phyloP scores from a whole-genome alignment of 1,284 basidiomycete genomes.

The Sphaerobolus stellatus region DNA sequence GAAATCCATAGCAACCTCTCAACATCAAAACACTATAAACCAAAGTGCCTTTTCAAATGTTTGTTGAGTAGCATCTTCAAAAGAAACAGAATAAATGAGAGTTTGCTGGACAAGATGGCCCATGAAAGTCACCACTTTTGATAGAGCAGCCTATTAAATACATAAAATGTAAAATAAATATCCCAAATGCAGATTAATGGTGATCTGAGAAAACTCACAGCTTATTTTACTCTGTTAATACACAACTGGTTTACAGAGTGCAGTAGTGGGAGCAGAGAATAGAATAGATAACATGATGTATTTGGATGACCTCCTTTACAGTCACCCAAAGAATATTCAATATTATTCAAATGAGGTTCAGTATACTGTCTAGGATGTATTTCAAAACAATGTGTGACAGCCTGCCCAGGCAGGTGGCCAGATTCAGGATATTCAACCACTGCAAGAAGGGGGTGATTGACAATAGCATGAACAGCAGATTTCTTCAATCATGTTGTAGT shows the following conservation, averaged over 20 bases:
- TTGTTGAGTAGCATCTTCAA: slow-evolving; percentile 14
- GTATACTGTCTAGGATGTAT: not conserved
- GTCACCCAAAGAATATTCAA: not conserved
- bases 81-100: not conserved
- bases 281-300: not conserved
- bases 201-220: not conserved
- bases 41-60: slow-evolving; percentile 21
- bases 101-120: not conserved
- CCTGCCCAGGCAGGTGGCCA: not conserved
- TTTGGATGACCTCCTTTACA: not conserved
- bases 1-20: not conserved
- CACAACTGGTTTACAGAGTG: not conserved
- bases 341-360: not conserved
- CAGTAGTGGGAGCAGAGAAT: not conserved
- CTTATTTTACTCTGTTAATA: not conserved
- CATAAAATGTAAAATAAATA: not conserved
- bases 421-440: slow-evolving; percentile 8
- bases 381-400: not conserved
- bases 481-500: no score
- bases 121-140: not conserved
- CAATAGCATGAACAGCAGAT: not conserved
- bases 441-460: slow-evolving; percentile 5
- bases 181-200: not conserved
- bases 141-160: not conserved
- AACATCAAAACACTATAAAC: slow-evolving; percentile 21